A percentile compares a stretch with the other conserved stretches of the same genome.
Evolutionary conservation across 805 yeast species (phyloP).

Genomic region (Cyberlindnera amylophila): DNA sequence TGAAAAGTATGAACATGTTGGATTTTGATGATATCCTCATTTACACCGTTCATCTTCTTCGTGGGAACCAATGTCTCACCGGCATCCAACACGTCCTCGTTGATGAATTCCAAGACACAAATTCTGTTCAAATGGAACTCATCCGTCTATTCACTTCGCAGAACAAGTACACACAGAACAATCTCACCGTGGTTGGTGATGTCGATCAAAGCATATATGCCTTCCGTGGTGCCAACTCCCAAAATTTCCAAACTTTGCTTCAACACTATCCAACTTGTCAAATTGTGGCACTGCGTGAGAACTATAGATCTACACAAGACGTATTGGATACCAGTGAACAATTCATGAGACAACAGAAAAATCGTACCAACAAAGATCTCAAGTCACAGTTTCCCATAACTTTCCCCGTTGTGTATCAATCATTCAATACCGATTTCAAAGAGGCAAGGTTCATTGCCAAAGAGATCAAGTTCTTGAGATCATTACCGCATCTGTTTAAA

Average conservation of each 20-base stretch:
- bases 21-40: constrained; percentile 87
- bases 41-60: constrained; percentile 47
- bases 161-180: constrained; percentile 38
- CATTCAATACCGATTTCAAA: constrained; percentile 36
- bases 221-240: constrained; percentile 74
- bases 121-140: constrained; percentile 66
- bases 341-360: constrained; percentile 57
- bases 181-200: constrained; percentile 89
- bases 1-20: constrained; percentile 41
- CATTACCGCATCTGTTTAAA: constrained; percentile 42
- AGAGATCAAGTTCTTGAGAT: constrained; percentile 47
- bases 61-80: constrained; percentile 18
- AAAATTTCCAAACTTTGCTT: constrained; percentile 60
- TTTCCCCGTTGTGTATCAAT: constrained; percentile 44
- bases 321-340: constrained; percentile 63
- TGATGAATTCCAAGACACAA: constrained; percentile 95
- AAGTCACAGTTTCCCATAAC: constrained; percentile 41
- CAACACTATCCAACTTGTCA: constrained; percentile 32
- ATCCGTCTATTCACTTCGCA: constrained; percentile 49
- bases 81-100: constrained; percentile 67
- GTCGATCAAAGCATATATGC: constrained; percentile 95
- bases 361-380: constrained; percentile 41
- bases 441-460: constrained; percentile 61
- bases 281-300: constrained; percentile 51
- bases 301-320: constrained; percentile 74